These are phyloP conservation scores for Alternaria postmessia DNA, from an alignment of 2,329 filamentous ascomycete genomes.

Conservation along the genomic window DNA sequence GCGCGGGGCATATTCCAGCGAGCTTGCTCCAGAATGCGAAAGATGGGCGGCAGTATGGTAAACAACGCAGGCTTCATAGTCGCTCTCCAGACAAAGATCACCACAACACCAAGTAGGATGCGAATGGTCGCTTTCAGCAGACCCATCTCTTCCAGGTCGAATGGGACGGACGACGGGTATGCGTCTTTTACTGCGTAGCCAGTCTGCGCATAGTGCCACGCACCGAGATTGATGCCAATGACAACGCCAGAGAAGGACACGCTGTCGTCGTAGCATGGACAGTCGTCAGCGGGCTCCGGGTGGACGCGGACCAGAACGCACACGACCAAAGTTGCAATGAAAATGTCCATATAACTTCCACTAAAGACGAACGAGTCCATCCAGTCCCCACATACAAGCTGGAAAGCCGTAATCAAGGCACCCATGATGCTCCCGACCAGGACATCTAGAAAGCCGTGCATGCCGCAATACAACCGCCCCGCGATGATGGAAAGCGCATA, in stretches of 20 bases:
- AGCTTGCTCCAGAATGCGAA: constrained; percentile 81
- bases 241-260: constrained; percentile 91
- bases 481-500: constrained; percentile 91
- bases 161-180: constrained; percentile 68
- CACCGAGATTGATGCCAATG: constrained; percentile 82
- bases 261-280: constrained; percentile 95
- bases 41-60: constrained; percentile 80
- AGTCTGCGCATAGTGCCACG: constrained; percentile 79
- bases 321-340: constrained; percentile 71
- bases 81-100: constrained; percentile 90
- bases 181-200: constrained; percentile 61
- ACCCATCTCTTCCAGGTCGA: constrained; percentile 72
- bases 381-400: constrained; percentile 63
- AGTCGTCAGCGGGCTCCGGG: constrained; percentile 95
- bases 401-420: constrained; percentile 65
- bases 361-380: constrained; percentile 74
- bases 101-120: constrained; percentile 79
- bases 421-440: constrained; percentile 81
- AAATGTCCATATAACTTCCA: constrained; percentile 66
- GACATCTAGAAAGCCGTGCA: constrained; percentile 97
- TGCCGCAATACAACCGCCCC: constrained; percentile 93
- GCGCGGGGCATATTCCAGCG: constrained; percentile 83
- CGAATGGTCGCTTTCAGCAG: constrained; percentile 70
- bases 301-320: constrained; percentile 85
- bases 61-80: constrained; percentile 86